A percentile compares a stretch with the other conserved stretches of the same genome.
Evolutionary conservation across 495 filamentous ascomycete species (phyloP).

Genomic region (Tuber umbilicatum): DNA sequence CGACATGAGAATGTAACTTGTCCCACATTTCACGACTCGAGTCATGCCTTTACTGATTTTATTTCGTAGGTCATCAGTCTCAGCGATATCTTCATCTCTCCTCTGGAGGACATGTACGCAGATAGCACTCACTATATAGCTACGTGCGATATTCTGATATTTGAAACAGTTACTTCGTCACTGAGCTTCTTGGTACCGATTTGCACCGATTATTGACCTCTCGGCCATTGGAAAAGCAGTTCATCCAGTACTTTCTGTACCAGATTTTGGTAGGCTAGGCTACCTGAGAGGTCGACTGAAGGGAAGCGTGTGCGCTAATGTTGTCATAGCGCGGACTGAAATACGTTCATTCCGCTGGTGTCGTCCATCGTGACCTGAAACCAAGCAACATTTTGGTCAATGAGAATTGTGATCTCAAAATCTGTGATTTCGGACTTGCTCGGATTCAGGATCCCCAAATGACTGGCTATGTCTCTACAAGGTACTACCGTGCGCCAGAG

Average conservation of each 20-base stretch:
- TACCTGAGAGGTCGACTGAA: not conserved
- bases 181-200: constrained; percentile 93
- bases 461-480: constrained; percentile 97
- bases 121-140: not conserved
- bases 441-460: constrained; percentile 99
- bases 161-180: constrained; percentile 79
- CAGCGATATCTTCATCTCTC: constrained; percentile 99
- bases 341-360: constrained; percentile 97
- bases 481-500: constrained; percentile 97
- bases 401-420: constrained; percentile 98
- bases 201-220: constrained; percentile 93
- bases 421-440: constrained; percentile 96
- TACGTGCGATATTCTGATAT: constrained; percentile 36
- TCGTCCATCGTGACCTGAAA: constrained; percentile 95
- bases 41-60: constrained; percentile 31
- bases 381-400: constrained; percentile 98
- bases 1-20: constrained; percentile 84
- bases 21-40: constrained; percentile 4
- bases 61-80: constrained; percentile 78
- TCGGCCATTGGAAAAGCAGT: constrained; percentile 93
- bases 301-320: not conserved
- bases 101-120: constrained; percentile 91
- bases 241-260: constrained; percentile 99
- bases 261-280: constrained; percentile 84
- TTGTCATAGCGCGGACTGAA: constrained; percentile 76